Evolutionary conservation across 1,284 basidiomycete genomes (phyloP).

Genomic region (Singerocomus inundabilis): DNA sequence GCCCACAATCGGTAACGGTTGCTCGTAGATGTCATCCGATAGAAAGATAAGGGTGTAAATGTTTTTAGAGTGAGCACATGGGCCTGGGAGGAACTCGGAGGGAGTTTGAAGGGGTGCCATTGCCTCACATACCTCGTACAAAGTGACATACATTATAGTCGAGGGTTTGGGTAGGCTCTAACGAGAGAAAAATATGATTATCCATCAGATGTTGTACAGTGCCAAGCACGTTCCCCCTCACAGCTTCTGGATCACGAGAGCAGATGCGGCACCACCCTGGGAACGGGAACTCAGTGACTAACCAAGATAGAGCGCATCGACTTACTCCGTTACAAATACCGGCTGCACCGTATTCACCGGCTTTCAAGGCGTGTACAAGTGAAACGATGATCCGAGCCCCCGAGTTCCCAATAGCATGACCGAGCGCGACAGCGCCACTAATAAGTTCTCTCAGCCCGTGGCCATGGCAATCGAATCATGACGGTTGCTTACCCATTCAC

Average conservation of each 20-base stretch:
- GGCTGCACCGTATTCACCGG: conserved; percentile 96
- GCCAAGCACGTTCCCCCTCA: conserved; percentile 41
- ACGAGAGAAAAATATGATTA: conserved; percentile 9
- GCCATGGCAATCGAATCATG: conserved; percentile 8
- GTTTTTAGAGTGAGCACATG: conserved; percentile 10
- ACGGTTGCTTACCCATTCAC: conserved; percentile 68
- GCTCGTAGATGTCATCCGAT: background rate
- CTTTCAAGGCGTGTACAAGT: conserved; percentile 86
- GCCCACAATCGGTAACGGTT: conserved; percentile 14
- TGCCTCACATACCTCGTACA: conserved; percentile 16
- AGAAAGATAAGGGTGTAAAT: conserved; percentile 21
- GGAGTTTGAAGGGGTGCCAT: background rate
- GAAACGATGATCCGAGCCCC: conserved; percentile 96
- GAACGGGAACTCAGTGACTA: conserved; percentile 19
- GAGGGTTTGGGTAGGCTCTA: conserved; percentile 4
- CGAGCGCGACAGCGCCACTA: conserved; percentile 90
- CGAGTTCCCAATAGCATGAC: conserved; percentile 95
- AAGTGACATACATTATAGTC: conserved; percentile 2
- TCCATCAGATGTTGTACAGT: conserved; percentile 24
- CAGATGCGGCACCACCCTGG: conserved; percentile 90
- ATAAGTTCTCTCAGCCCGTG: conserved; percentile 13
- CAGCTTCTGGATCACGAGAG: conserved; percentile 85
- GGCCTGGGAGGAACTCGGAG: background rate
- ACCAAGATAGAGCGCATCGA: conserved; percentile 17
- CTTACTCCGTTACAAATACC: conserved; percentile 97